Evolutionary conservation across 1,139 yeast genomes (phyloP).

Genomic region (Pneumocystis canis): DNA sequence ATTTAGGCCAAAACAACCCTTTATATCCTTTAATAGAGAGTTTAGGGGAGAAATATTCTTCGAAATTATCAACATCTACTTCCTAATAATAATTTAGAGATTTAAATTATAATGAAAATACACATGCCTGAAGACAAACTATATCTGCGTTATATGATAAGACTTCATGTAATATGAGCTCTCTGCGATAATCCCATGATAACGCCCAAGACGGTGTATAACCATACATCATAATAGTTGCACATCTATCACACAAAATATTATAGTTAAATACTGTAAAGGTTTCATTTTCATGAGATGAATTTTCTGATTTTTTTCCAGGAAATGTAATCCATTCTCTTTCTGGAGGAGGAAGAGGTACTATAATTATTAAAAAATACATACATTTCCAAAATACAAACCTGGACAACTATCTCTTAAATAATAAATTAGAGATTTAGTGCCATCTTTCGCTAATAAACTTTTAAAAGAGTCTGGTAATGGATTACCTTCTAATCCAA

Average conservation of each 20-base stretch:
- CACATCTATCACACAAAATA: constrained; percentile 88
- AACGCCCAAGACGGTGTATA: constrained; percentile 97
- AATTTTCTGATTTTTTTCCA: constrained; percentile 16
- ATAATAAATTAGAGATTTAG: constrained; percentile 64
- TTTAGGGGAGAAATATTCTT: constrained; percentile 71
- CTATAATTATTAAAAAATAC: constrained; percentile 15
- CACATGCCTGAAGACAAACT: constrained; percentile 53
- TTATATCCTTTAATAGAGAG: constrained; percentile 63
- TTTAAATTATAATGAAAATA: background rate
- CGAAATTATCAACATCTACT: constrained; percentile 75
- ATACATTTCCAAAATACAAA: background rate
- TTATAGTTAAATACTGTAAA: constrained; percentile 80
- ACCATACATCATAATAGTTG: constrained; percentile 80
- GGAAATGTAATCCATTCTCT: constrained; percentile 22
- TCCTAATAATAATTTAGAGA: constrained; percentile 28
- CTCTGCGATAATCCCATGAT: constrained; percentile 83
- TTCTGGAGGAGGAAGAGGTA: constrained; percentile 47
- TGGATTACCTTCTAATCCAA: constrained; percentile 92
- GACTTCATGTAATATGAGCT: constrained; percentile 58
- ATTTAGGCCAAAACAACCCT: constrained; percentile 71
- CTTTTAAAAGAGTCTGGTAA: constrained; percentile 51
- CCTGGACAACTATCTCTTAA: constrained; percentile 67
- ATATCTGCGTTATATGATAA: constrained; percentile 53
- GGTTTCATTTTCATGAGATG: constrained; percentile 21
- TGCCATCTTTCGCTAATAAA: constrained; percentile 66